Percentiles rank a stretch among this genome's conserved stretches.
Conservation (phyloP, 164 flowering plant species). For the Annona squamosa region DNA sequence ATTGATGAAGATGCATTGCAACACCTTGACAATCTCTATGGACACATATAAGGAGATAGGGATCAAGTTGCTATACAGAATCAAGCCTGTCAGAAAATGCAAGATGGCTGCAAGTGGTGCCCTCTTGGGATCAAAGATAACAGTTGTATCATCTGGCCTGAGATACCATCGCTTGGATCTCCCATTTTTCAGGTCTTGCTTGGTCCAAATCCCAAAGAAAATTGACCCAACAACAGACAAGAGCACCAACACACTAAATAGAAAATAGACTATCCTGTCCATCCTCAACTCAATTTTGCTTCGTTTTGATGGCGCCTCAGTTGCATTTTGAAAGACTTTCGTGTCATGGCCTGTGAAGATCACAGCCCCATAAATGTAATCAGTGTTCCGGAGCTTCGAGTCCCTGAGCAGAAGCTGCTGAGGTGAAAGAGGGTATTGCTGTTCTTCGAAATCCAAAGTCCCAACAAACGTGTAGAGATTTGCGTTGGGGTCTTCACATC, state of each 20-base stretch:
- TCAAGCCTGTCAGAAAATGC: constrained; percentile 68
- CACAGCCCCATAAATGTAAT: constrained; percentile 64
- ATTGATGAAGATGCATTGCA: constrained; percentile 83
- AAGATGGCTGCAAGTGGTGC: constrained; percentile 51
- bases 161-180: constrained; percentile 73
- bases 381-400: constrained; percentile 79
- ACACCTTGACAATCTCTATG: constrained; percentile 82
- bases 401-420: constrained; percentile 73
- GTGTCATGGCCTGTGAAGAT: constrained; percentile 86
- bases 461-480: constrained; percentile 71
- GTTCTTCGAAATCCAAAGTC: constrained; percentile 34
- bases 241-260: constrained; percentile 46
- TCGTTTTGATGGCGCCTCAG: constrained; percentile 80
- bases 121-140: constrained; percentile 58
- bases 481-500: constrained; percentile 89
- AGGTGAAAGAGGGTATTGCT: constrained; percentile 49
- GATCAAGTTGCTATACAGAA: constrained; percentile 69
- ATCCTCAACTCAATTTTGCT: constrained; percentile 67
- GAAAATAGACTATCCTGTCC: constrained; percentile 71
- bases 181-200: constrained; percentile 46
- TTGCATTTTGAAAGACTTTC: constrained; percentile 79
- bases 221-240: constrained; percentile 63
- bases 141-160: constrained; percentile 45
- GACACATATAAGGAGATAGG: constrained; percentile 93
- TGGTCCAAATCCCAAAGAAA: constrained; percentile 59